Base-by-base conservation (phyloP, 2,329 filamentous ascomycete species). In the Chrysoporthe deuterocubensis region DNA sequence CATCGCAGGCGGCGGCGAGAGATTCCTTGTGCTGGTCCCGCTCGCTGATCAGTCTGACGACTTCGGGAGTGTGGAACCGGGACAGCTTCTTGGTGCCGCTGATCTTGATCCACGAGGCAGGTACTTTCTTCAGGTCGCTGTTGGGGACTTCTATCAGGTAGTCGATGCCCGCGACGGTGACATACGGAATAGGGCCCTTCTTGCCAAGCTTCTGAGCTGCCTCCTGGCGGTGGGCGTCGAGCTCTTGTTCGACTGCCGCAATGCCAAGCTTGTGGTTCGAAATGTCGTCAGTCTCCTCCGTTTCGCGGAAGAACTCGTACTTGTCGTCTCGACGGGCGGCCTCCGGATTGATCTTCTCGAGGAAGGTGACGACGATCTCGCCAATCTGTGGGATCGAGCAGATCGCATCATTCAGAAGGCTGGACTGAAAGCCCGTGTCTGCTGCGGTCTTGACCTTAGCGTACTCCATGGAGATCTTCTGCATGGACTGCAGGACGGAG, bases 1-100 rank as follows among this genome's bases (percentile, higher is more conserved):
- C 82, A 75, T 98, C 94, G 77, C 96, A 99, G 54, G 95, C 94
- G 11, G 94, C 94, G 2, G 94, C 93, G 14, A 99, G 87, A 2
- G 93, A 91, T 79, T 99, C 96, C 76, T 95, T 97, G 80, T 97
- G 92, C 75, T 97, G 95, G 77, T 98, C 96, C 56, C 96, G 89
- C 79, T 97, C 94, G 54, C 90, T 89, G 21, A 97, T 87, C 73
- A 97, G 85, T 70, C 89, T 88, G 61, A 97, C 85, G 34, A 97
- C 93, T 73, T 97, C 91, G 4, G 96, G 96, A 0, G 96, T 96
- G 79, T 99, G 96, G 78, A 98, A 99, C 68, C 96, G 90, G 0
- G 93, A 94, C 5, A 94, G 82, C 74, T 93, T 93, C 78, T 98
- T 98, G 7, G 96, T 99, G 62, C 95, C 94, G 67, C 92, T 96